These are phyloP conservation scores for Neonectria hederae DNA, from an alignment of 2,329 filamentous ascomycete genomes.

Conservation along the genomic window DNA sequence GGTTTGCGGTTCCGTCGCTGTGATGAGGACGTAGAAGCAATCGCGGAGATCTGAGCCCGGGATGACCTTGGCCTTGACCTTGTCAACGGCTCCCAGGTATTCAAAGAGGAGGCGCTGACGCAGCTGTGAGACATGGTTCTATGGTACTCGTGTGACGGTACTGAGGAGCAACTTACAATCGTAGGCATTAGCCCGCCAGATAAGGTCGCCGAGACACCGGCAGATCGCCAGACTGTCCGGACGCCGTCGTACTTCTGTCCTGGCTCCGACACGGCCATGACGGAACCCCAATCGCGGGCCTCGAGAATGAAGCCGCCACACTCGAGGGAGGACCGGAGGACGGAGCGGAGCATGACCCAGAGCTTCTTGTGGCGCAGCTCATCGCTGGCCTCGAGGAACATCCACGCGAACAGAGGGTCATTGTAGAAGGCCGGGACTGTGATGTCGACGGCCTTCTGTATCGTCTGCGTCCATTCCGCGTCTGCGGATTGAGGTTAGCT, in stretches of 20 bases:
- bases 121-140: not conserved
- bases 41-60: conserved; percentile 5
- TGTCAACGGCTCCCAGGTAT: conserved; percentile 12
- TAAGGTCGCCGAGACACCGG: conserved; percentile 19
- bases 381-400: conserved; percentile 7
- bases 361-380: conserved; percentile 16
- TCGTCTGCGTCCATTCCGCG: not conserved
- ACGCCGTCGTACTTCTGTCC: conserved; percentile 22
- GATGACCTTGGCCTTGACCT: conserved; percentile 12
- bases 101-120: conserved; percentile 15
- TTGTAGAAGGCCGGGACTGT: conserved; percentile 13
- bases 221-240: conserved; percentile 5
- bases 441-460: conserved; percentile 2
- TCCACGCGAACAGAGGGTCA: conserved; percentile 19
- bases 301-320: conserved; percentile 22
- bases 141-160: not conserved
- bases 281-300: conserved; percentile 17
- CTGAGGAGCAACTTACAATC: not conserved
- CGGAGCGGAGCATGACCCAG: conserved; percentile 10
- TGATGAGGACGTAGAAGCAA: conserved; percentile 20
- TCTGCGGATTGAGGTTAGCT: not conserved
- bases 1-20: conserved; percentile 9
- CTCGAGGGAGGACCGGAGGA: conserved; percentile 4
- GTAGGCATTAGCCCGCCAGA: conserved; percentile 14
- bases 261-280: conserved; percentile 25